A percentile compares a stretch with the other conserved stretches of the same genome.
Conservation (phyloP, 495 filamentous ascomycete species). For the Filosporella fistucella region DNA sequence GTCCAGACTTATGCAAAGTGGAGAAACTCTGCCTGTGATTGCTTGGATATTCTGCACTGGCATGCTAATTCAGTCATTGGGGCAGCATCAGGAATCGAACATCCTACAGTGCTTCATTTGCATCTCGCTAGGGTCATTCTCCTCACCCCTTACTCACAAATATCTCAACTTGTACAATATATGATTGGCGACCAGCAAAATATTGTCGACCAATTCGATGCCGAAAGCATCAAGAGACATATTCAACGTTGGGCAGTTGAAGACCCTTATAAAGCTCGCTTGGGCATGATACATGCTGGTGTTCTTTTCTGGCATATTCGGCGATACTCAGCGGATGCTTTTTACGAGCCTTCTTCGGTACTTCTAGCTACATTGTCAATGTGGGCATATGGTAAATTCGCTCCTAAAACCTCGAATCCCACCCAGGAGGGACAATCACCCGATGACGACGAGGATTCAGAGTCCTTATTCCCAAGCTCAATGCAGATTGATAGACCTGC, state of each 20-base stretch:
- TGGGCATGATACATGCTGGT: slow-evolving; percentile 51
- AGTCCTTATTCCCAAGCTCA: slow-evolving; percentile 24
- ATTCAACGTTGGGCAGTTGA: slow-evolving; percentile 45
- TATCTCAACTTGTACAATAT: slow-evolving; percentile 20
- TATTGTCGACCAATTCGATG: not conserved
- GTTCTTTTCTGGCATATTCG: slow-evolving; percentile 45
- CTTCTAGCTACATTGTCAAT: slow-evolving; percentile 44
- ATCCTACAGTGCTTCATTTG: slow-evolving; percentile 47
- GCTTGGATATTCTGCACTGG: slow-evolving; percentile 52
- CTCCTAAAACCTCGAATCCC: slow-evolving; percentile 4
- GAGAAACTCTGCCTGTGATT: slow-evolving; percentile 52
- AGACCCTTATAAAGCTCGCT: slow-evolving; percentile 50
- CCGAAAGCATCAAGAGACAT: slow-evolving; percentile 22
- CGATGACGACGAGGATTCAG: not conserved
- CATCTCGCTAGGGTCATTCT: slow-evolving; percentile 40
- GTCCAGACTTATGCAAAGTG: slow-evolving; percentile 48
- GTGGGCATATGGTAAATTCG: slow-evolving; percentile 45
- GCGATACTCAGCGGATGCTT: slow-evolving; percentile 40
- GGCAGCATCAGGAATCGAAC: slow-evolving; percentile 41
- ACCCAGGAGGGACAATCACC: not conserved
- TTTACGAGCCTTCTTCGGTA: slow-evolving; percentile 44
- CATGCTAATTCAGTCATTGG: slow-evolving; percentile 42
- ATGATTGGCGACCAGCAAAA: not conserved
- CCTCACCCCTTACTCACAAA: slow-evolving; percentile 25
- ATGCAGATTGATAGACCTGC: slow-evolving; percentile 48